A percentile compares a stretch with the other conserved stretches of the same genome.
Conservation (phyloP, 2,329 filamentous ascomycete species). For the Penicillium griseofulvum region DNA sequence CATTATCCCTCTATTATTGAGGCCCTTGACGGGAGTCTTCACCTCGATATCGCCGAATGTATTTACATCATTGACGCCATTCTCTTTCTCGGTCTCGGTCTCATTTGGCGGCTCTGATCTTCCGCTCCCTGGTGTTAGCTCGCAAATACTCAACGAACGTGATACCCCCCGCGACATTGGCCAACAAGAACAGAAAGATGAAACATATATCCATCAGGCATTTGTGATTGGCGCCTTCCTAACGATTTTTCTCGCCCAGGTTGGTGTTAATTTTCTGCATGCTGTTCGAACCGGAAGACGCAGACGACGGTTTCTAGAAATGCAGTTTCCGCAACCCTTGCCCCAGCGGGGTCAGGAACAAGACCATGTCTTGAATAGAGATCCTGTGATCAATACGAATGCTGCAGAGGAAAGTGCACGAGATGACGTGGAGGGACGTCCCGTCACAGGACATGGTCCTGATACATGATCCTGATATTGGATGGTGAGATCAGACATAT, state of each 20-base stretch:
- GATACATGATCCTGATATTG: not conserved
- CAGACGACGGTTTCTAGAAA: conserved; percentile 19
- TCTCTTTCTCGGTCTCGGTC: conserved; percentile 39
- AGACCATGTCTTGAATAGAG: conserved; percentile 1
- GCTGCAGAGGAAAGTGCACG: not conserved
- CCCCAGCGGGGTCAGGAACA: conserved; percentile 13
- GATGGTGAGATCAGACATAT: not conserved
- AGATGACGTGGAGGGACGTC: conserved; percentile 1
- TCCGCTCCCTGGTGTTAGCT: conserved; percentile 3
- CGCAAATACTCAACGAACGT: not conserved
- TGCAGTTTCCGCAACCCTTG: conserved; percentile 24
- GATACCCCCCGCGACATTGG: not conserved
- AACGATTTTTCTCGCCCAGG: conserved; percentile 30
- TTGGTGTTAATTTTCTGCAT: conserved; percentile 30
- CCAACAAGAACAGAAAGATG: conserved; percentile 7
- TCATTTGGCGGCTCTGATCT: conserved; percentile 28
- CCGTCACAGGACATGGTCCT: not conserved
- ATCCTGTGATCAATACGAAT: not conserved
- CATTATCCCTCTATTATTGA: conserved; percentile 29
- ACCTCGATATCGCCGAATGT: conserved; percentile 25
- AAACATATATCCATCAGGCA: conserved; percentile 32
- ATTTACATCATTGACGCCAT: conserved; percentile 34
- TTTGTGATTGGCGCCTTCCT: conserved; percentile 34
- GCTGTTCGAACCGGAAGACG: conserved; percentile 26
- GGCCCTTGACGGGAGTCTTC: conserved; percentile 21